These are phyloP conservation scores for Cladosporium cucumerinum DNA, from an alignment of 2,329 filamentous ascomycete species.

Conservation along the genomic window DNA sequence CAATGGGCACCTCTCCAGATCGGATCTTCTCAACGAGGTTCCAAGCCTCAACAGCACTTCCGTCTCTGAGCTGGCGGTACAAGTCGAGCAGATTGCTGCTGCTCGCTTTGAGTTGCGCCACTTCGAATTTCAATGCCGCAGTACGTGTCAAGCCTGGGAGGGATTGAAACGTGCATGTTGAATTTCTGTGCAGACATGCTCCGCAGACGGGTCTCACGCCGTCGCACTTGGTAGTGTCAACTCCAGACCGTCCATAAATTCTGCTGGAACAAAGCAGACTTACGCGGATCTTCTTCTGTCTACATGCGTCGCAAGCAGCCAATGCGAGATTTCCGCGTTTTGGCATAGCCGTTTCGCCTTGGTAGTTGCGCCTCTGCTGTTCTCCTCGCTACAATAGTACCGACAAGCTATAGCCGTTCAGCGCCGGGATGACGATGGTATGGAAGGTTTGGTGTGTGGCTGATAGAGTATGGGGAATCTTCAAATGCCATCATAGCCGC, in stretches of 20 bases:
- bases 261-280: background rate
- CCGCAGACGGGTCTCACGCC: conserved; percentile 1
- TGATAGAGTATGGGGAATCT: background rate
- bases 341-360: background rate
- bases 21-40: background rate
- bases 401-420: background rate
- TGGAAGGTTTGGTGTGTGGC: background rate
- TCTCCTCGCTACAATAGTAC: background rate
- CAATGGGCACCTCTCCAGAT: background rate
- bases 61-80: background rate
- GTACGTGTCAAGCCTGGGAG: background rate
- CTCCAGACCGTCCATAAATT: background rate
- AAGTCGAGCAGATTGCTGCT: conserved; percentile 1
- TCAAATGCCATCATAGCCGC: background rate
- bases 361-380: no score
- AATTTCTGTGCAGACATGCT: background rate
- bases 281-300: background rate
- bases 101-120: background rate
- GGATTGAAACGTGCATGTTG: background rate
- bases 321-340: background rate
- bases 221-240: background rate
- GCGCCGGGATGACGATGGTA: background rate
- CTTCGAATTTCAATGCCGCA: conserved; percentile 5
- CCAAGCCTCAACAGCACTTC: background rate
- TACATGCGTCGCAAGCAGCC: background rate